A percentile compares a stretch with the other conserved stretches of the same genome.
Conservation (phyloP, 495 filamentous ascomycete species). For the Gamarada debralockiae region DNA sequence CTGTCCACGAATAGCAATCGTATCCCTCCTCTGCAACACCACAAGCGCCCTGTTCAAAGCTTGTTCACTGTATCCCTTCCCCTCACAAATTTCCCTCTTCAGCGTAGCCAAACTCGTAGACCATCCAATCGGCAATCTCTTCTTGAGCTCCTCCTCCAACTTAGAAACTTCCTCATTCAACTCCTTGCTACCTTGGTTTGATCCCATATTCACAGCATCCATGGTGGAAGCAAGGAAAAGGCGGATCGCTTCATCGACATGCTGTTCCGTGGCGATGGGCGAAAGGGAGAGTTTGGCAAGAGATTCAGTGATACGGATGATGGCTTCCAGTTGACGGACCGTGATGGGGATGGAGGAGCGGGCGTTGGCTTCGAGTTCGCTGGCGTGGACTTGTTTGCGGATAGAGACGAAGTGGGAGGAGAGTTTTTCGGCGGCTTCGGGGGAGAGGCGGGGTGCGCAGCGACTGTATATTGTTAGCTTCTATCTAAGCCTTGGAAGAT, state of each 20-base stretch:
- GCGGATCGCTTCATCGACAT: slow-evolving; percentile 97
- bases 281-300: slow-evolving; percentile 87
- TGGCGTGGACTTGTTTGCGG: slow-evolving; percentile 86
- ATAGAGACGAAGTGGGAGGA: slow-evolving; percentile 97
- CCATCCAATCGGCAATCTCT: slow-evolving; percentile 91
- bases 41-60: slow-evolving; percentile 79
- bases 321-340: slow-evolving; percentile 93
- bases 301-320: slow-evolving; percentile 94
- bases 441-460: slow-evolving; percentile 88
- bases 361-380: slow-evolving; percentile 80
- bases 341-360: slow-evolving; percentile 96
- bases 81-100: slow-evolving; percentile 84
- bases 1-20: slow-evolving; percentile 84
- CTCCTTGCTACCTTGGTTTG: slow-evolving; percentile 75
- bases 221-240: slow-evolving; percentile 96
- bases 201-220: slow-evolving; percentile 92
- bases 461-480: slow-evolving; percentile 55
- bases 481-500: background rate
- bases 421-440: slow-evolving; percentile 93
- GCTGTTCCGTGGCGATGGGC: slow-evolving; percentile 78
- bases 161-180: slow-evolving; percentile 84
- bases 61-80: slow-evolving; percentile 80
- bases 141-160: slow-evolving; percentile 87
- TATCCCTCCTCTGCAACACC: slow-evolving; percentile 83
- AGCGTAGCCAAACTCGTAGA: slow-evolving; percentile 85